Base-by-base conservation (phyloP, 2,329 filamentous ascomycete genomes). In the Akanthomyces dipterigenus region DNA sequence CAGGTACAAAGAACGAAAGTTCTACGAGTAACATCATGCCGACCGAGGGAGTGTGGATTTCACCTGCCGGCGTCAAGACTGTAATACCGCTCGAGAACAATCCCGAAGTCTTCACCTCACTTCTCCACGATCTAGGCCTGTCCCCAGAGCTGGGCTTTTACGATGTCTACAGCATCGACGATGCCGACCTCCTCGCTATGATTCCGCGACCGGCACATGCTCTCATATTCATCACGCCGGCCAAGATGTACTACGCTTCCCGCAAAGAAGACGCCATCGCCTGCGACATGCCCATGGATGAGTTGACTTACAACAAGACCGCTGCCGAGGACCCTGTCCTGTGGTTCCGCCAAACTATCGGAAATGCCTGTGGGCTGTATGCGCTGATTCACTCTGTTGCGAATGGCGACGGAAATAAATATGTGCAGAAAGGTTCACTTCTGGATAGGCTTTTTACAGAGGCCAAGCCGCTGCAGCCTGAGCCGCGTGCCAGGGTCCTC, bases 341-440 rank as follows among this genome's bases (percentile, higher is more conserved):
- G 20, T 96, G 90, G 90, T 95, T 91, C 76, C 87, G 87, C 69
- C 91, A 96, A 73, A 95, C 89, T 0, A 95, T 96, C 68, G 83
- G 86, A 62, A 88, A 95, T 70, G 89, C 90, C 1, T 96, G 90
- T 70, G 91, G 91, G 0, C 81, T 93, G 24, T 91, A 92, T 69
- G 91, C 86, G 0, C 78, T 95, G 5, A 73, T 96, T 9, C 91
- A 96, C 72, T 84, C 83, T 18, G 81, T 89, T 1, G 82, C 82
- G 55, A 96, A 95, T 71, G 89, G 90, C 1, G 77, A 78, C 4
- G 82, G 86, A 0, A 76, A 81, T 20, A 70, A 74, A 2, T 78
- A 82, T 63, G 80, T 93, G 59, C 66, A 74, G 12, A 72, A 78
- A 5, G 78, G 74, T 18, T 86, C 83, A 14, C 75, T 81, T 49